Percentiles rank a stretch among this genome's conserved stretches.
Conservation (phyloP, 2,329 filamentous ascomycete species). For the Alternaria brassicae region DNA sequence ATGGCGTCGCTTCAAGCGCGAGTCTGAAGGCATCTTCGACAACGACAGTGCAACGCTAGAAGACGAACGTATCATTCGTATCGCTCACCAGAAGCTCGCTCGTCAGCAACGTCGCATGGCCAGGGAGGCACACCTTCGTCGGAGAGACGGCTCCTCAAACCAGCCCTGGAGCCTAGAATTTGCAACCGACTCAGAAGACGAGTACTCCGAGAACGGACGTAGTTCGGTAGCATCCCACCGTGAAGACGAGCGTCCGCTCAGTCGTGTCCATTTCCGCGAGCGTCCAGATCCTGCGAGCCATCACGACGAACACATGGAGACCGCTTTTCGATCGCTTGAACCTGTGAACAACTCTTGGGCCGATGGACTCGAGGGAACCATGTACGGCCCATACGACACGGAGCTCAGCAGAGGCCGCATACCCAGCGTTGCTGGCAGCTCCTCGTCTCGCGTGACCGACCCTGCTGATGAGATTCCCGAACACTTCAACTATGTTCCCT, state of each 20-base stretch:
- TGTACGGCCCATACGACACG: constrained; percentile 75
- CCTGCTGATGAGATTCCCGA: constrained; percentile 71
- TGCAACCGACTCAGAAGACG: constrained; percentile 67
- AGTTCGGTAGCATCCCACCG: constrained; percentile 35
- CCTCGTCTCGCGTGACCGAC: constrained; percentile 62
- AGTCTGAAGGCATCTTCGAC: constrained; percentile 61
- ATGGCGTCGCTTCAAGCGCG: constrained; percentile 77
- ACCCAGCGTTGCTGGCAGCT: constrained; percentile 81
- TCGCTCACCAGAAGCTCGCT: constrained; percentile 51
- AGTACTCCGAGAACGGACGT: constrained; percentile 46
- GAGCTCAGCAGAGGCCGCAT: constrained; percentile 69
- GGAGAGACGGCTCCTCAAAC: constrained; percentile 53
- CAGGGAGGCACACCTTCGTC: constrained; percentile 47
- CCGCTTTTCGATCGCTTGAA: constrained; percentile 41
- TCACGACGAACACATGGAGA: constrained; percentile 44
- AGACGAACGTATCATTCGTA: constrained; percentile 52
- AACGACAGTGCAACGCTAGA: constrained; percentile 53
- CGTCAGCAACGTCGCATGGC: constrained; percentile 51
- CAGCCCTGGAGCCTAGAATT: constrained; percentile 87
- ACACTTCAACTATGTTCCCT: constrained; percentile 91
- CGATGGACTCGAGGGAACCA: constrained; percentile 74
- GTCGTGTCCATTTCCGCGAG: constrained; percentile 29
- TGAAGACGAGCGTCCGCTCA: constrained; percentile 28
- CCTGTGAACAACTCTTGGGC: constrained; percentile 30
- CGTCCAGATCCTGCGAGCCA: constrained; percentile 25